These are phyloP conservation scores for Xylaria nigripes DNA, from an alignment of 495 filamentous ascomycete genomes.

Conservation along the genomic window DNA sequence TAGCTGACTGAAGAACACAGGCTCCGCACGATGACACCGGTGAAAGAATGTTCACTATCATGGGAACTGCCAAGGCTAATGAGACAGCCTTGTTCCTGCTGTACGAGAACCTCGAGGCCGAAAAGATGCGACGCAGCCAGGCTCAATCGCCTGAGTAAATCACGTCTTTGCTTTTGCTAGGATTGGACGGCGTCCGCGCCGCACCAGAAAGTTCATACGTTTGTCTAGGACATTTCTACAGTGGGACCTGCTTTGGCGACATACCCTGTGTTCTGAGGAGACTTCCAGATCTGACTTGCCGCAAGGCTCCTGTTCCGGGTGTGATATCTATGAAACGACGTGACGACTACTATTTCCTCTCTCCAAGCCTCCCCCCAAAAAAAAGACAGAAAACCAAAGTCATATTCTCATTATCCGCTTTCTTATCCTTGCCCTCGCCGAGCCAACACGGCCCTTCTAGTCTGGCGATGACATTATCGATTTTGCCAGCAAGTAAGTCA, in stretches of 20 bases:
- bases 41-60: constrained; percentile 99
- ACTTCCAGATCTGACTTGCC: constrained; percentile 51
- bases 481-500: constrained; percentile 7
- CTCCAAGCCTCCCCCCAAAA: constrained; percentile 13
- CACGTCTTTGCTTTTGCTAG: constrained; percentile 1
- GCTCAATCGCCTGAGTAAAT: constrained; percentile 57
- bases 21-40: constrained; percentile 94
- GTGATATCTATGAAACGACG: constrained; percentile 35
- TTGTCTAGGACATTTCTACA: constrained; percentile 28
- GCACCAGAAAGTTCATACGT: constrained; percentile 21
- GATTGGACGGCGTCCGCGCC: constrained; percentile 14
- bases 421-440: constrained; percentile 21
- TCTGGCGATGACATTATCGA: constrained; percentile 11
- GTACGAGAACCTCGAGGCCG: constrained; percentile 97
- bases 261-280: constrained; percentile 29
- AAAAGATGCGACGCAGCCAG: constrained; percentile 93
- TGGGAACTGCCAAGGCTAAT: constrained; percentile 82
- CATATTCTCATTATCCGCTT: constrained; percentile 30
- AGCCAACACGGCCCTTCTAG: constrained; percentile 4
- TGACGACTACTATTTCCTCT: constrained; percentile 35
- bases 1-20: constrained; percentile 23
- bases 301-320: constrained; percentile 47
- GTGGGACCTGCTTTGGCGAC: constrained; percentile 37
- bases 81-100: constrained; percentile 92
- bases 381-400: constrained; percentile 21